Evolutionary conservation across 371 early-diverging fungal genomes (phyloP).

Genomic region (Mortierella polycephala): DNA sequence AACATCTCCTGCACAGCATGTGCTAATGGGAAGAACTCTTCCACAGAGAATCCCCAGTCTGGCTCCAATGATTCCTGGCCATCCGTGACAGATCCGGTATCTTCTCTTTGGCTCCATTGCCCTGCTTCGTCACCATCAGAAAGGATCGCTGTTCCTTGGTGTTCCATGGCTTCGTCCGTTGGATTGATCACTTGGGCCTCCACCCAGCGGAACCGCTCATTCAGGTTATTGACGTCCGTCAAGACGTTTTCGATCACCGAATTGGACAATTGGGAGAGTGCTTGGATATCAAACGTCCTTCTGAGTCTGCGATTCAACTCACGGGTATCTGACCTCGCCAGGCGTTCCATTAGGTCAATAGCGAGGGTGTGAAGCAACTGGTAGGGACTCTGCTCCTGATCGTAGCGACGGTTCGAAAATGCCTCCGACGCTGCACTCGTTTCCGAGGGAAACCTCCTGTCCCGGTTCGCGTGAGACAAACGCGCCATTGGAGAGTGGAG

Average conservation of each 20-base stretch:
- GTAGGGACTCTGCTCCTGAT: conserved; percentile 53
- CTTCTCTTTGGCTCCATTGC: conserved; percentile 1
- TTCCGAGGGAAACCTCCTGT: conserved; percentile 39
- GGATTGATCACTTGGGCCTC: conserved; percentile 53
- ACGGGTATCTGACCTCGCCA: conserved; percentile 67
- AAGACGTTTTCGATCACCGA: conserved; percentile 77
- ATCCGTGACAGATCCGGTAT: conserved; percentile 2
- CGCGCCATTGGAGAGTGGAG: conserved; percentile 37
- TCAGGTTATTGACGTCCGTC: conserved; percentile 66
- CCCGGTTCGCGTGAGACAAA: conserved; percentile 14
- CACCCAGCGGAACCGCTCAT: conserved; percentile 64
- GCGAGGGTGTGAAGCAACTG: conserved; percentile 51
- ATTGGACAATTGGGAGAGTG: conserved; percentile 78
- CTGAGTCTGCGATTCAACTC: conserved; percentile 68
- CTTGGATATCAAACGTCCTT: conserved; percentile 76
- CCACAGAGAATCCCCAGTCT: conserved; percentile 53
- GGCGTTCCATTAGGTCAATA: conserved; percentile 55
- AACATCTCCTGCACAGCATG: conserved; percentile 70
- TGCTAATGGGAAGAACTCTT: conserved; percentile 68
- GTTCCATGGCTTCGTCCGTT: conserved; percentile 29
- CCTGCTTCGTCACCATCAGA: not conserved
- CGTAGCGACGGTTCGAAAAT: conserved; percentile 49
- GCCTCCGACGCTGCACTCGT: conserved; percentile 52
- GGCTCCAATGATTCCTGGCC: conserved; percentile 7
- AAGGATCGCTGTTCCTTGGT: not conserved